Evolutionary conservation across 192 early-diverging fungal species (phyloP), one percentile per base, ranked within the genome.

Genomic region (Coemansia sp.): DNA sequence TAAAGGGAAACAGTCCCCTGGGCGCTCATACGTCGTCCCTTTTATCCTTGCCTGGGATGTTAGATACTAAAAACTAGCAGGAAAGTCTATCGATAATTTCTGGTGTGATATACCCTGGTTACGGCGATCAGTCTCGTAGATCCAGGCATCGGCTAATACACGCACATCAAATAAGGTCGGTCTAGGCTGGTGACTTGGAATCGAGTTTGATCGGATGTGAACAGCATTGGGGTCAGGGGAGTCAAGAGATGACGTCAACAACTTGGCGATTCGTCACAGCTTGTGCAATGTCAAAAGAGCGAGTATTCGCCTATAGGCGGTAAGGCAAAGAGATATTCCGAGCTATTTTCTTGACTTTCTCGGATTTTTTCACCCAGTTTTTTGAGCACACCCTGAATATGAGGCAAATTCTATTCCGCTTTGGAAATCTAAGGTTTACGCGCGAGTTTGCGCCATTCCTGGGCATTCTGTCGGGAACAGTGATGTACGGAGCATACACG

Each of bases 401-500:
- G 59, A 62, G n/a, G 26, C 34, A 34, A 6, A 11, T 63, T 48
- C 34, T 67, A n/a, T 76, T 71, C 64, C 48, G 56, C 1, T n/a
- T 76, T n/a, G 69, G 74, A 16, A 18, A 18, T n/a, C 13, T 76
- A 36, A 43, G 45, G 28, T 28, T 76, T 33, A 53, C 68, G 14
- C 6, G n/a, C 31, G 74, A 76, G 55, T 34, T 33, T 16, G 56
- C 38, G 7, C 64, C 69, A 12, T 28, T 76, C 33, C 3, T 76
- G 5, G 23, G 43, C 3, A 43, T 50, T 14, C 38, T 67, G 6
- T 36, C 60, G 2, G 55, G 60, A 8, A 52, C 61, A 12, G 4
- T 58, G n/a, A 7, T 39, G 9, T 76, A 66, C 11, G 74, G 74
- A n/a, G 35, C 38, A 0, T 71, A 63, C 55, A 76, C 74, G 2